Evolutionary conservation across 306 rosid genomes (phyloP).

Genomic region (Fagus crenata): DNA sequence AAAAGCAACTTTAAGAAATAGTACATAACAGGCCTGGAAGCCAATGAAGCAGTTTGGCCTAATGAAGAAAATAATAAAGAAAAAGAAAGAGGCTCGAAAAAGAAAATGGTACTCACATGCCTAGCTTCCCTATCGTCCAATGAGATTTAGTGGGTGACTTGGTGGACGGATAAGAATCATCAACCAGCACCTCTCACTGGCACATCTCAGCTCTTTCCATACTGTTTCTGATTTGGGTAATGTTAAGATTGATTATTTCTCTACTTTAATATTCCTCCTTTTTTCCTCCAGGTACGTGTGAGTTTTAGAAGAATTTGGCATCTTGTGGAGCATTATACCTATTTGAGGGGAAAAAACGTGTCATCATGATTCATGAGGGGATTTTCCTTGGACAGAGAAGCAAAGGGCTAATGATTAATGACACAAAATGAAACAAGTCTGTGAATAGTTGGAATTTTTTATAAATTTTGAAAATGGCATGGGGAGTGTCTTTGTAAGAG

Average conservation of each 20-base stretch:
- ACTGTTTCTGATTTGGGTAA: not conserved
- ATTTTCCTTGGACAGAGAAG: no score
- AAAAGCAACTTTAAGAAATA: no score
- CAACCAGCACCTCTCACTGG: slow-evolving; percentile 6
- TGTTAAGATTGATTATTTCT: not conserved
- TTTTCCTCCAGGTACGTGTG: not conserved
- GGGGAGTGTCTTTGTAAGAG: no score
- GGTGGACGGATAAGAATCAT: not conserved
- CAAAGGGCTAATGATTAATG: no score
- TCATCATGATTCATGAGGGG: not conserved
- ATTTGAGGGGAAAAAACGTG: not conserved
- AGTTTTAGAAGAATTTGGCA: not conserved
- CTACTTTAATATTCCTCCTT: not conserved
- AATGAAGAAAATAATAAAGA: no score
- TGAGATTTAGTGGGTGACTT: not conserved
- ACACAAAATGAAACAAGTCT: no score
- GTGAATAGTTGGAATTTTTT: no score
- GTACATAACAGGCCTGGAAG: no score
- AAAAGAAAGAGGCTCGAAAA: no score
- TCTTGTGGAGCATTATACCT: not conserved
- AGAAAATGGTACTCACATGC: not conserved
- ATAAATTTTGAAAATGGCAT: no score
- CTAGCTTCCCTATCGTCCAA: not conserved
- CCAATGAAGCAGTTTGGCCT: no score
- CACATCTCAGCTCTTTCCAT: not conserved